phyloP scores from a whole-genome alignment of 129 eudicot species.

The Oenanthe sinensis region DNA sequence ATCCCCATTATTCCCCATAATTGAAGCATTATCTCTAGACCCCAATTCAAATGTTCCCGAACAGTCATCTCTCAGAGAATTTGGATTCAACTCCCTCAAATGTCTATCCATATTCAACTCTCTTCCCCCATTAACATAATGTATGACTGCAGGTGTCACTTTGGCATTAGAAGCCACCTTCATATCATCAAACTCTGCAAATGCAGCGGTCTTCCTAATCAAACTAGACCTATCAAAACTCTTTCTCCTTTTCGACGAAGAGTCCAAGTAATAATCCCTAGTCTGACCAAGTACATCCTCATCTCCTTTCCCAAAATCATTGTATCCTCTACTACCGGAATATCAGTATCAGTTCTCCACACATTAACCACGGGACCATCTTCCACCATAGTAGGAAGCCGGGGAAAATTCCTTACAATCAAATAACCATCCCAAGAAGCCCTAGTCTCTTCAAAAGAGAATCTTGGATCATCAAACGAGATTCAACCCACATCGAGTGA shows the following conservation, averaged over 20 bases:
- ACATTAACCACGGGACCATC: not conserved
- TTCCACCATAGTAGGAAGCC: conserved; percentile 70
- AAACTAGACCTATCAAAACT: conserved; percentile 90
- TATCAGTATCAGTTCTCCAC: conserved; percentile 48
- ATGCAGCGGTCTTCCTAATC: conserved; percentile 80
- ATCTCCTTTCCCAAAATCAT: conserved; percentile 11
- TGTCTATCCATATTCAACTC: conserved; percentile 44
- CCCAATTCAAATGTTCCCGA: conserved; percentile 71
- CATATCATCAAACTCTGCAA: conserved; percentile 74
- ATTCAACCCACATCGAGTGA: conserved; percentile 80
- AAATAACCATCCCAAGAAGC: conserved; percentile 93
- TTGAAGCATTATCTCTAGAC: conserved; percentile 38
- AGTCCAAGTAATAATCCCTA: conserved; percentile 74
- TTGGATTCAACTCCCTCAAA: conserved; percentile 47
- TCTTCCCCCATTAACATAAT: conserved; percentile 33
- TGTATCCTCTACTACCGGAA: conserved; percentile 35
- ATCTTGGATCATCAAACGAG: conserved; percentile 73
- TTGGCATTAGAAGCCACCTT: conserved; percentile 57
- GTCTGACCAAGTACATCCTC: conserved; percentile 47
- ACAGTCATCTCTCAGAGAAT: conserved; percentile 66
- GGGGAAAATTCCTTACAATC: conserved; percentile 56
- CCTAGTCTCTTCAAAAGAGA: conserved; percentile 82
- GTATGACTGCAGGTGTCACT: conserved; percentile 48
- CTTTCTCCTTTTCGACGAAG: conserved; percentile 78
- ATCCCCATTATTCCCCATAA: conserved; percentile 38